Percentiles rank a stretch among this genome's conserved stretches.
phyloP scores from a whole-genome alignment of 805 yeast genomes.

The Metschnikowia peoriensis region DNA sequence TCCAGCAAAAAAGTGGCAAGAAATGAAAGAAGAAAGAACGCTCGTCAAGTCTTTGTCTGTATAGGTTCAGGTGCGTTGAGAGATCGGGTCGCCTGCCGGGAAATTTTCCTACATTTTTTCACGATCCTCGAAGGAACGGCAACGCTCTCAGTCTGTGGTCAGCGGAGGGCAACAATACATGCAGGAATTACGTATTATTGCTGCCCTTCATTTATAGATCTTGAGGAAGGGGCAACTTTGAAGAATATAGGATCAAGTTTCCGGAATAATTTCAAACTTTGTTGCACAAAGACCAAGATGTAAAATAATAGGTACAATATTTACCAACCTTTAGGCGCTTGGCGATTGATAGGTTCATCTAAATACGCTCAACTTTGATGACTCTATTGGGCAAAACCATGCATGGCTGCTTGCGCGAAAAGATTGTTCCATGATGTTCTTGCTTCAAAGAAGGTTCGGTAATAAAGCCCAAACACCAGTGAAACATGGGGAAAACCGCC shows the following conservation, averaged over 20 bases:
- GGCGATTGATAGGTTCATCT: background rate
- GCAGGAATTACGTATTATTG: background rate
- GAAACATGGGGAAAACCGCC: background rate
- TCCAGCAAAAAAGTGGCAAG: background rate
- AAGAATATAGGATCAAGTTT: too few relatives aligned
- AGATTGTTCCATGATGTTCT: constrained; percentile 3
- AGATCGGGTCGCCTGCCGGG: background rate
- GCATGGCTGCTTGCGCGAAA: constrained; percentile 5
- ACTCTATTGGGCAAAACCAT: background rate
- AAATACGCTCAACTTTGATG: too few relatives aligned
- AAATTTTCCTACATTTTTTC: constrained; percentile 2
- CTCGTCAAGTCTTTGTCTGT: background rate
- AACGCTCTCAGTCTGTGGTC: background rate
- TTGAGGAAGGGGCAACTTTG: background rate
- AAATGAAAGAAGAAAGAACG: background rate
- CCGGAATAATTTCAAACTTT: too few relatives aligned
- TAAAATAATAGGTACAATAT: too few relatives aligned
- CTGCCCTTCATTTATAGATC: background rate
- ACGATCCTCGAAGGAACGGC: constrained; percentile 1
- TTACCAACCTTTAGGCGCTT: background rate
- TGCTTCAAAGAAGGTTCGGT: background rate
- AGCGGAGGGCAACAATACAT: constrained; percentile 2
- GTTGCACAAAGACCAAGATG: too few relatives aligned
- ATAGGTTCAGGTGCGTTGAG: constrained; percentile 1
- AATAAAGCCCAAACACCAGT: background rate